phyloP scores from a whole-genome alignment of 129 eudicot genomes.

The Flaveria bidentis region DNA sequence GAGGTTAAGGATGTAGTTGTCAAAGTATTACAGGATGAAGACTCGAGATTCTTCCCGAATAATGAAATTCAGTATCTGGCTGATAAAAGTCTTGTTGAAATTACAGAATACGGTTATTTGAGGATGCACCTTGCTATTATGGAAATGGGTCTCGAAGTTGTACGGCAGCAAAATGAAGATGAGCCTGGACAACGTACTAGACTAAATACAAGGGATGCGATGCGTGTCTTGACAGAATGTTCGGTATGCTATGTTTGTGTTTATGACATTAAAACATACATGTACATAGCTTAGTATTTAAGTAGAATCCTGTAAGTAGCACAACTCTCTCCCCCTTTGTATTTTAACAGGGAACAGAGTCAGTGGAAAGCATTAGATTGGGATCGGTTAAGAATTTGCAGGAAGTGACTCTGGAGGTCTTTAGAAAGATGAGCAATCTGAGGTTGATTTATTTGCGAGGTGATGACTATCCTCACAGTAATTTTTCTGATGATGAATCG shows the following conservation, averaged over 20 bases:
- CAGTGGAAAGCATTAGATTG: conserved; percentile 20
- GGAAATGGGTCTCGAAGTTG: conserved; percentile 37
- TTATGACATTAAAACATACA: not conserved
- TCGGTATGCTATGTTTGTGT: conserved; percentile 10
- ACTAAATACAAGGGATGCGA: conserved; percentile 18
- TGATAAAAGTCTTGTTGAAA: conserved; percentile 18
- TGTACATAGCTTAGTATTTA: not conserved
- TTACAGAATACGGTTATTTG: not conserved
- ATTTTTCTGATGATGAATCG: not conserved
- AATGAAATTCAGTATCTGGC: conserved; percentile 21
- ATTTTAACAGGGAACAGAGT: conserved; percentile 16
- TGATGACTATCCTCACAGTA: not conserved
- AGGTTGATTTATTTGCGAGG: not conserved
- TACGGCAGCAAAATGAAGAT: conserved; percentile 26
- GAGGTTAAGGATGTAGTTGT: conserved; percentile 1
- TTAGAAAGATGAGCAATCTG: conserved; percentile 17
- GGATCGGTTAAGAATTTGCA: not conserved
- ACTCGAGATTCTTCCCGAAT: conserved; percentile 11
- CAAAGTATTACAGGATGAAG: conserved; percentile 31
- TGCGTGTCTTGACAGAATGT: conserved; percentile 8
- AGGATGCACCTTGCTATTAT: conserved; percentile 3
- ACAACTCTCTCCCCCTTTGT: not conserved
- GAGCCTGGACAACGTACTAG: conserved; percentile 32
- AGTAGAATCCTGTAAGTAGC: not conserved
- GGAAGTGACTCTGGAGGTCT: not conserved